Base-by-base conservation (phyloP, 2,329 filamentous ascomycete species). In the Tolypocladium album region DNA sequence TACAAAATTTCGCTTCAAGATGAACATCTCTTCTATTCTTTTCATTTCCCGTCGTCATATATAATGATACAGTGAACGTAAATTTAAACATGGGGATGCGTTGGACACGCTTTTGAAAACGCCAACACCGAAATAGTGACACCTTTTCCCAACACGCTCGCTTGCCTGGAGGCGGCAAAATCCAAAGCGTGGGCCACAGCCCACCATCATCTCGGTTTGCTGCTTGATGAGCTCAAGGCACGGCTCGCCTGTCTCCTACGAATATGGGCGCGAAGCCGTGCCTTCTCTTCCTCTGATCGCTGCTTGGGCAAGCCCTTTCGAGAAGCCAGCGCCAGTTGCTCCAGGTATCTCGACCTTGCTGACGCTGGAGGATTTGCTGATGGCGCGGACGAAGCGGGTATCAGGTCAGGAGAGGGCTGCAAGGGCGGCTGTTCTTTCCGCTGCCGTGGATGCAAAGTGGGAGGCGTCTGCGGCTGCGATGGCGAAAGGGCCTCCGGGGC, bases 191-290 rank as follows among this genome's bases (percentile, higher is more conserved):
- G 27, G 8, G 27, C 3, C 27, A 34, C 17, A 34, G 2, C 4
- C 13, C 5, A 15, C 31, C 31, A 38, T 55, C 50, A 55, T 27
- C 36, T 39, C 34, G 53, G 24, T 47, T n/a, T 47, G 36, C 59
- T 61, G 8, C 59, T 62, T 13, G 50, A 12, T 22, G 50, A 38
- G 31, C 50, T 38, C 20, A 55, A 13, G 50, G 20, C 50, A 15
- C 50, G 50, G n/a, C 60, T 58, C 1, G 63, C 59, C 24, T 59
- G 64, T 24, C 62, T 66, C 55, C 64, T 68, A 39, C 67, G 62
- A 59, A 72, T 68, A 59, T 69, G 66, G 39, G 69, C 67, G 22
- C 65, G 61, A 36, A 73, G 60, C 24, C 65, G 66, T 1, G 60
- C 67, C 43, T 64, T 62, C 42, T 70, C 64, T 53, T 68, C 67